Base-by-base conservation (phyloP, 2,329 filamentous ascomycete genomes). In the Hymenoscyphus infarciens region DNA sequence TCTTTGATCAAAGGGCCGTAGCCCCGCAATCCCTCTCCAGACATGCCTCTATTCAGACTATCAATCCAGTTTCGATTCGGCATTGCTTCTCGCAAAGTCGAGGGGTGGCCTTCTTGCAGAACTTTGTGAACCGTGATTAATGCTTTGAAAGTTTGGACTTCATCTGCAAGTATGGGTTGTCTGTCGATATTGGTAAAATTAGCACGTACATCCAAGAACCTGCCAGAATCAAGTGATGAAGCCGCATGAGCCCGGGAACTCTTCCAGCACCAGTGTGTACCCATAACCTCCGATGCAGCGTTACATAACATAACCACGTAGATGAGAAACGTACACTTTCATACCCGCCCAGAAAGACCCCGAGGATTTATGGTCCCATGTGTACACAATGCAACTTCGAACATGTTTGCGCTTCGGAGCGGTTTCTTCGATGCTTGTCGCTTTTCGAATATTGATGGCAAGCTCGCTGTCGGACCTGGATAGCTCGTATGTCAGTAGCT, bases 61-160 rank as follows among this genome's bases (percentile, higher is more conserved):
- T 98, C 94, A 61, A 99, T 87, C 94, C 95, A 99, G 72, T 84
- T 85, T 64, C 90, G 84, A 79, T 98, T 91, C 63, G 87, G 84
- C 81, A 97, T 91, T 31, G 92, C 95, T 77, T 99, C 95, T 72
- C 88, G 88, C 38, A 99, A 79, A 1, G 90, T 91, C 61, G 90
- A 83, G 0, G 95, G 93, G 73, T 99, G 95, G 16, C 95, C 95
- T 77, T 99, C 95, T 75, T 99, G 95, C 19, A 99, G 83, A 60
- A 99, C 94, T 77, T 98, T 97, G 81, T 99, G 95, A 68, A 98
- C 87, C 25, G 92, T 98, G 73, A 98, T 97, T 65, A 99, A 84
- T 56, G 95, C 93, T 77, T 99, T 99, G 84, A 98, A 99, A 3
- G 95, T 98, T 80, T 99, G 95, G 45, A 99, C 89, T 80, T 99